Percentiles rank a stretch among this genome's conserved stretches.
Conservation (phyloP, 257 asterid species). For the Thymus quinquecostatus region DNA sequence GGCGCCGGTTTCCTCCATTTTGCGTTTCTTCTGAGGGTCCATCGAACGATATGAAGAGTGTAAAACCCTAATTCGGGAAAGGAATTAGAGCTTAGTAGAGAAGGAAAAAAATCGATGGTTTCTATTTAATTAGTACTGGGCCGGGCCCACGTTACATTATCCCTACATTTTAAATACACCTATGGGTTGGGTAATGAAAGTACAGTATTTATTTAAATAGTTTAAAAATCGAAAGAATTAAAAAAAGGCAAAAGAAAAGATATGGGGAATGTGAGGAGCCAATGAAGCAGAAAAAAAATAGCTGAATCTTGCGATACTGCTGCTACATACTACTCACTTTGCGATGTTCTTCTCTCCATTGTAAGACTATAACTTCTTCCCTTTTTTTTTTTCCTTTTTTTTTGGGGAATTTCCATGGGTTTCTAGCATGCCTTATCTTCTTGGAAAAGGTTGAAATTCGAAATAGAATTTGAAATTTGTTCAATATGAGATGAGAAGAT, state of each 20-base stretch:
- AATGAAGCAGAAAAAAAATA: background rate
- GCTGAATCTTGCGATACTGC: conserved; percentile 19
- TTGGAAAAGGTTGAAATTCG: background rate
- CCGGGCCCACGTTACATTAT: no score
- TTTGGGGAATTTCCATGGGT: background rate
- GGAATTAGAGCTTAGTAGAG: background rate
- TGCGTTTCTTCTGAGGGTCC: conserved; percentile 71
- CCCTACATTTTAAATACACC: no score
- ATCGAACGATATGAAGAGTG: conserved; percentile 31
- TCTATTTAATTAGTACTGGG: background rate
- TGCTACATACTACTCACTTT: conserved; percentile 8
- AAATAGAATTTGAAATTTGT: background rate
- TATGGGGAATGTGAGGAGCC: background rate
- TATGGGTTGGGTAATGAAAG: no score
- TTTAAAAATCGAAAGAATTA: no score
- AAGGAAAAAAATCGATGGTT: no score
- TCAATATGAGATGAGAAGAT: background rate
- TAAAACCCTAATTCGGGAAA: conserved; percentile 38
- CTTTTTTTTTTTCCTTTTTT: no score
- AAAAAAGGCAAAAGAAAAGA: no score
- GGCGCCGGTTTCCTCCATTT: conserved; percentile 66
- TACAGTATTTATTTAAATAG: no score
- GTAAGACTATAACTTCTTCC: conserved; percentile 38
- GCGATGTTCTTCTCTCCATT: conserved; percentile 52
- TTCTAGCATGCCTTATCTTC: background rate